phyloP scores from a whole-genome alignment of 202 grass and related monocot species.

The Sporobolus alterniflorus region DNA sequence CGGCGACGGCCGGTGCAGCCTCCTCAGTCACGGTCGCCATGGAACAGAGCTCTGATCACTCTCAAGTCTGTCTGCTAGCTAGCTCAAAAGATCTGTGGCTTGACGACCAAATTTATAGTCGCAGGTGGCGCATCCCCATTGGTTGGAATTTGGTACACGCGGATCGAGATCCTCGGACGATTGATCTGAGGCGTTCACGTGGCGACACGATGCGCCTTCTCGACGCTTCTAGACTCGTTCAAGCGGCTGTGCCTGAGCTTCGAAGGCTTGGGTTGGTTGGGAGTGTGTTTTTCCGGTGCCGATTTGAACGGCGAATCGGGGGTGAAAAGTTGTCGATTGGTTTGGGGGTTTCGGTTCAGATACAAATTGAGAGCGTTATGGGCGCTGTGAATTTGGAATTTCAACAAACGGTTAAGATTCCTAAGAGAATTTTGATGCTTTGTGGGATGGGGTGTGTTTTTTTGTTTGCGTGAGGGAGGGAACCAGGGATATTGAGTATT shows the following conservation, averaged over 20 bases:
- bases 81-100: not conserved
- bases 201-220: not conserved
- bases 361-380: not conserved
- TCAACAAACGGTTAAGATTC: not conserved
- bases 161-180: slow-evolving; percentile 47
- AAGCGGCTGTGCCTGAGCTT: not conserved
- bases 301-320: slow-evolving; percentile 23
- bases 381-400: slow-evolving; percentile 20
- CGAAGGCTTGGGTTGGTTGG: too few relatives aligned
- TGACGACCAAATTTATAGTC: slow-evolving; percentile 32
- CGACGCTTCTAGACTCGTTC: slow-evolving; percentile 28
- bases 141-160: not conserved
- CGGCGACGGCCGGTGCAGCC: not conserved
- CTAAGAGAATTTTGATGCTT: slow-evolving; percentile 5
- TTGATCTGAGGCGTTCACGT: slow-evolving; percentile 41
- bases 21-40: slow-evolving; percentile 59
- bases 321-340: not conserved
- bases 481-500: not conserved
- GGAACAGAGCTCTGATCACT: not conserved
- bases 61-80: not conserved
- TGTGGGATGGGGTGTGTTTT: not conserved
- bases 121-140: slow-evolving; percentile 16
- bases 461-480: not conserved
- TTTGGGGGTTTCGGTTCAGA: not conserved
- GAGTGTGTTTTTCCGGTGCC: slow-evolving; percentile 37